phyloP scores from a whole-genome alignment of 164 flowering plant genomes.

The Stephania yunnanensis region DNA sequence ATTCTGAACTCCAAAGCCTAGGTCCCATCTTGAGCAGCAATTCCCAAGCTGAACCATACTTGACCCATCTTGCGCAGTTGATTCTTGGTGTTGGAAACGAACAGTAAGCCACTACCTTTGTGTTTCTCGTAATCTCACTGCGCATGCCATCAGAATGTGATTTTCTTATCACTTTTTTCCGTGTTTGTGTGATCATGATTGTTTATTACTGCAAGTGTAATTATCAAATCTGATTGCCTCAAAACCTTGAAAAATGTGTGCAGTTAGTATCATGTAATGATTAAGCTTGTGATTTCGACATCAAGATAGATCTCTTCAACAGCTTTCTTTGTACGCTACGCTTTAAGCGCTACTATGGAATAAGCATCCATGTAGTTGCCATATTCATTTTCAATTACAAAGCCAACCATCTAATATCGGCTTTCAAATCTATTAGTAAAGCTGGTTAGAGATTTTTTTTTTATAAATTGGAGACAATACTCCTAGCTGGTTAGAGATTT shows the following conservation, averaged over 20 bases:
- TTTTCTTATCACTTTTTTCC: not conserved
- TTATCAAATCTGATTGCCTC: not conserved
- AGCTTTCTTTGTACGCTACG: not conserved
- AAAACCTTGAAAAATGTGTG: not conserved
- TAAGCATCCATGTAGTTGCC: not conserved
- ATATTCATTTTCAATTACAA: not conserved
- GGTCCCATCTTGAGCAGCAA: constrained; percentile 73
- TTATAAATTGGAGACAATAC: too few species aligned
- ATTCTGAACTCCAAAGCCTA: constrained; percentile 69
- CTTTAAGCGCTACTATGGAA: not conserved
- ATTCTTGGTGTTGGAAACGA: constrained; percentile 74
- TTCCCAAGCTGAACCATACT: constrained; percentile 84
- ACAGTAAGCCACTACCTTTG: constrained; percentile 16
- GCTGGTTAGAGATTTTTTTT: not conserved
- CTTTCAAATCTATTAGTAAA: not conserved
- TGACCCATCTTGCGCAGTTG: constrained; percentile 93
- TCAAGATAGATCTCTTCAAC: not conserved
- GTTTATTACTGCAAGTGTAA: not conserved
- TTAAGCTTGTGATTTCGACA: not conserved
- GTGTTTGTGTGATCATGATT: not conserved
- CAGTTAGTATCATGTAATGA: not conserved
- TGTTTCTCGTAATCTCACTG: not conserved
- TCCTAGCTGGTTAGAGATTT: not conserved
- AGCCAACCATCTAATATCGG: not conserved
- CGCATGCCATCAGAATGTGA: not conserved